These are phyloP conservation scores for Leptographium flavum DNA, from an alignment of 2,329 filamentous ascomycete genomes.

Conservation along the genomic window DNA sequence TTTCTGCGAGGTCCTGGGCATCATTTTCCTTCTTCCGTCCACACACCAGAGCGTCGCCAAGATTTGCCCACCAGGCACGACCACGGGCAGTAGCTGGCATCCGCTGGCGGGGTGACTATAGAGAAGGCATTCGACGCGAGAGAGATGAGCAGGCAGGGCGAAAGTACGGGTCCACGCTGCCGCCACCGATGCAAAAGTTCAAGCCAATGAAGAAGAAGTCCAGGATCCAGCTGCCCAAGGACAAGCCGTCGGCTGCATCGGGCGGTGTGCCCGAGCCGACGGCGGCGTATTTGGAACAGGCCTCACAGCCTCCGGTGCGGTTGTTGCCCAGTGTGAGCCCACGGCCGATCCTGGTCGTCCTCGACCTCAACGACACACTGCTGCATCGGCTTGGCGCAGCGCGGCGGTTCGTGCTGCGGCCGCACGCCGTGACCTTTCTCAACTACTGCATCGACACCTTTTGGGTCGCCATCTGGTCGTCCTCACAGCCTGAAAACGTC, in stretches of 20 bases:
- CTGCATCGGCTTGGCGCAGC: constrained; percentile 48
- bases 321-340: constrained; percentile 29
- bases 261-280: constrained; percentile 49
- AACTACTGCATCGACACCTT: constrained; percentile 61
- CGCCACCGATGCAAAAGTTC: no score
- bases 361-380: constrained; percentile 90
- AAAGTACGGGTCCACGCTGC: no score
- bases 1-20: no score
- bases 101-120: no score
- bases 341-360: constrained; percentile 60
- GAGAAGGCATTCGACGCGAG: no score
- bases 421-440: constrained; percentile 55
- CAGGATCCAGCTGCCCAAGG: neutral
- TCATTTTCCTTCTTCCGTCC: no score
- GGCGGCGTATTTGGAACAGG: constrained; percentile 42
- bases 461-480: constrained; percentile 81
- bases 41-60: no score
- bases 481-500: constrained; percentile 63
- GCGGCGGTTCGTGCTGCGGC: constrained; percentile 48
- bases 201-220: no score
- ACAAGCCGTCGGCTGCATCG: constrained; percentile 25
- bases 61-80: no score
- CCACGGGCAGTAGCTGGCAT: no score
- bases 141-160: no score
- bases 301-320: constrained; percentile 17